Conservation (phyloP, 1,139 yeast genomes). For the Wickerhamiella pararugosa region DNA sequence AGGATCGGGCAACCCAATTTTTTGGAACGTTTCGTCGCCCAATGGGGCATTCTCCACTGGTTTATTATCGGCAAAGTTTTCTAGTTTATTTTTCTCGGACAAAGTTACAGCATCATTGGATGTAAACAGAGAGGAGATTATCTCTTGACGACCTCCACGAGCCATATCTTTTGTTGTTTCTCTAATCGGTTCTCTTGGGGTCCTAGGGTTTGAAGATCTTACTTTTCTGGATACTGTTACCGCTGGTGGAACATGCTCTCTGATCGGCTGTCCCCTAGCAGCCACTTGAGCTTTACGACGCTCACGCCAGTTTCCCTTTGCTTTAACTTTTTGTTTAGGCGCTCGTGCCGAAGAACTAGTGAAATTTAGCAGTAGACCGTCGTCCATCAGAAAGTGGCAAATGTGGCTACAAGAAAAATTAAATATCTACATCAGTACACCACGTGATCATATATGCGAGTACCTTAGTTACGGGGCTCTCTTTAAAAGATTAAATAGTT, state of each 20-base stretch:
- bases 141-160: too few relatives aligned
- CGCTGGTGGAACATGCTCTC: too few relatives aligned
- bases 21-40: conserved; percentile 51
- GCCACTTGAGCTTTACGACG: background rate
- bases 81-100: conserved; percentile 19
- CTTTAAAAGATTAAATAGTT: too few relatives aligned
- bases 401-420: background rate
- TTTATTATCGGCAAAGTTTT: conserved; percentile 1
- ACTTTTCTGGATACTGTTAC: too few relatives aligned
- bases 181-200: too few relatives aligned
- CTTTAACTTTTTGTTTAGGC: conserved; percentile 8
- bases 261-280: too few relatives aligned
- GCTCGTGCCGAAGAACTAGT: conserved; percentile 22
- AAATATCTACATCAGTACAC: too few relatives aligned
- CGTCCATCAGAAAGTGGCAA: conserved; percentile 22
- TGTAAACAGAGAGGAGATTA: conserved; percentile 78
- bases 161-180: too few relatives aligned
- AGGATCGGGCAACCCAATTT: conserved; percentile 48
- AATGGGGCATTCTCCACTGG: conserved; percentile 77
- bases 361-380: conserved; percentile 55
- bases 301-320: conserved; percentile 14
- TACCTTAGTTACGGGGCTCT: too few relatives aligned
- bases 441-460: too few relatives aligned
- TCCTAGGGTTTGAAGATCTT: too few relatives aligned
- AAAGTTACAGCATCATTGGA: conserved; percentile 33